A percentile compares a stretch with the other conserved stretches of the same genome.
Conservation (phyloP, 2,329 filamentous ascomycete genomes). For the Cytospora piceae region DNA sequence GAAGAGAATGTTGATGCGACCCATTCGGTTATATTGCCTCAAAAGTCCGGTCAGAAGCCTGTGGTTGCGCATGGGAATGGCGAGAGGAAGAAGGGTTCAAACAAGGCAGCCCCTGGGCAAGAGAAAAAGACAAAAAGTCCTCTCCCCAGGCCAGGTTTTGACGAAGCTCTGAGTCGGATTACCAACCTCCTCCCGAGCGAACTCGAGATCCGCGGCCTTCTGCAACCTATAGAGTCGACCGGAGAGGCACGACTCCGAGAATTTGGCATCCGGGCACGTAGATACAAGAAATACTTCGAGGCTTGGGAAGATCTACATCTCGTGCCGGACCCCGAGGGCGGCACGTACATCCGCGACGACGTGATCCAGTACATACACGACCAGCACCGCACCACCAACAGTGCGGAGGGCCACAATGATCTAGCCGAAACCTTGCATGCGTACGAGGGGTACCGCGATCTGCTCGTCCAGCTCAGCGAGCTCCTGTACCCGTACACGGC, state of each 20-base stretch:
- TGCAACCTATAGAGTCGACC: conserved; percentile 43
- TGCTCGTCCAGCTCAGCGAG: conserved; percentile 43
- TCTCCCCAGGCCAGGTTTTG: conserved; percentile 29
- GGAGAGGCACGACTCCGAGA: conserved; percentile 45
- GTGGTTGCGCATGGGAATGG: background rate
- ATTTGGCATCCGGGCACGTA: conserved; percentile 44
- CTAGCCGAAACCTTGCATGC: conserved; percentile 42
- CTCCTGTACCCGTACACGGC: conserved; percentile 46
- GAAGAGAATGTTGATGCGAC: background rate
- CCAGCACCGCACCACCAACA: conserved; percentile 31
- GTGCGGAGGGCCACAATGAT: conserved; percentile 29
- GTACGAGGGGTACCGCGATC: conserved; percentile 48
- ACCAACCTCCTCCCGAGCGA: conserved; percentile 40
- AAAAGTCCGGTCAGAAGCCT: background rate
- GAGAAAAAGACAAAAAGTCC: background rate
- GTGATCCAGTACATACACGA: conserved; percentile 43
- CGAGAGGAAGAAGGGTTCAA: background rate
- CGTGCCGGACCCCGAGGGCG: conserved; percentile 38
- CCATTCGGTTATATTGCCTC: background rate
- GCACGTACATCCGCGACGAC: conserved; percentile 45
- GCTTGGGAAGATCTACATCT: conserved; percentile 46
- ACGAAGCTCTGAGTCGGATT: conserved; percentile 34
- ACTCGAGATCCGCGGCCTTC: conserved; percentile 40
- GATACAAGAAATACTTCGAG: conserved; percentile 44
- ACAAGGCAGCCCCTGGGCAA: background rate